Percentiles rank a stretch among this genome's conserved stretches.
These are phyloP conservation scores for Pythium graminicola DNA, from an alignment of 352 stramenopile genomes.

Conservation along the genomic window DNA sequence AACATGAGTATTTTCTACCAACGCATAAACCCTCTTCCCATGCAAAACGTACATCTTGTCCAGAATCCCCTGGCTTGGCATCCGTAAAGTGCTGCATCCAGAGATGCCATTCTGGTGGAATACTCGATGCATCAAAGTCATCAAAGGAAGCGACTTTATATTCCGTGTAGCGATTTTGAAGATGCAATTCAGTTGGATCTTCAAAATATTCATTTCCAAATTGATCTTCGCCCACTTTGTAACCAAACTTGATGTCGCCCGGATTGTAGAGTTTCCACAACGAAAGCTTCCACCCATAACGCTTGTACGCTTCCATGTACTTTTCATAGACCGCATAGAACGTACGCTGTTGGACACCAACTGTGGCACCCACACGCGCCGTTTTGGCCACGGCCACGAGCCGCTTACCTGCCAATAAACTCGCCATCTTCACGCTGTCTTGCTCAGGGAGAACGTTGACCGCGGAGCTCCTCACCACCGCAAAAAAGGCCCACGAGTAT, in stretches of 20 bases:
- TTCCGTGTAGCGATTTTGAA: slow-evolving; percentile 82
- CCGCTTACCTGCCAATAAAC: slow-evolving; percentile 27
- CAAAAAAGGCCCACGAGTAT: slow-evolving; percentile 8
- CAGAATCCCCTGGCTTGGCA: slow-evolving; percentile 43
- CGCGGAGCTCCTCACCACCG: slow-evolving; percentile 15
- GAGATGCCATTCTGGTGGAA: slow-evolving; percentile 78
- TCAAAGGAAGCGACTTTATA: slow-evolving; percentile 72
- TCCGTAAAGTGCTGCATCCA: slow-evolving; percentile 84
- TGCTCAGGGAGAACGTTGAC: neutral
- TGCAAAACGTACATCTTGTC: slow-evolving; percentile 47
- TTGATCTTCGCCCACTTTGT: slow-evolving; percentile 70
- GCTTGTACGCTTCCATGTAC: slow-evolving; percentile 74
- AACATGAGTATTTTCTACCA: neutral
- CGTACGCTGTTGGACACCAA: slow-evolving; percentile 43
- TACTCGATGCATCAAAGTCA: slow-evolving; percentile 70
- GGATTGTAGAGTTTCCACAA: slow-evolving; percentile 88
- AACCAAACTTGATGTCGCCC: slow-evolving; percentile 84
- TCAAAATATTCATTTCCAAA: slow-evolving; percentile 88
- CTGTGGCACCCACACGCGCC: neutral
- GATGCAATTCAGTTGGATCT: slow-evolving; percentile 64
- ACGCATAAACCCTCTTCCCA: no score
- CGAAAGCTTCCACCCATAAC: slow-evolving; percentile 70
- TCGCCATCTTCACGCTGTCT: slow-evolving; percentile 18
- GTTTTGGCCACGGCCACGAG: slow-evolving; percentile 11
- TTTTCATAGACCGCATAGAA: slow-evolving; percentile 79